A percentile compares a stretch with the other conserved stretches of the same genome.
phyloP scores from a whole-genome alignment of 768 basidiomycete species.

The Boletus pseudopeckii region DNA sequence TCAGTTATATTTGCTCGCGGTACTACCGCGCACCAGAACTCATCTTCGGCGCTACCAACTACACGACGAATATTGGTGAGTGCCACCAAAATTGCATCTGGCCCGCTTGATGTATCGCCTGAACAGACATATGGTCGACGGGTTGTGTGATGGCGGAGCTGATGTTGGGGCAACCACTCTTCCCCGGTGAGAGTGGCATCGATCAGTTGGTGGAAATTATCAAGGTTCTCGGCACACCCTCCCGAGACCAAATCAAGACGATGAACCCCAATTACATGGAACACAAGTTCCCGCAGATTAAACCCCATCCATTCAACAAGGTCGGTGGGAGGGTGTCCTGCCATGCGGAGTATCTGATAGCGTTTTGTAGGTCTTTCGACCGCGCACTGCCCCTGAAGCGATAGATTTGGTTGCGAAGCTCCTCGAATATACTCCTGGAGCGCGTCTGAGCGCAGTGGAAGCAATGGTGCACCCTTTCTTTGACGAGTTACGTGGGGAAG shows the following conservation, averaged over 20 bases:
- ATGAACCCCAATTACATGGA: conserved; percentile 99
- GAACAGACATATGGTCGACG: conserved; percentile 95
- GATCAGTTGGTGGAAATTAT: conserved; percentile 99
- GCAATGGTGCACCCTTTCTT: conserved; percentile 97
- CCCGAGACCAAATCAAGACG: conserved; percentile 99
- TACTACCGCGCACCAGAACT: conserved; percentile 99
- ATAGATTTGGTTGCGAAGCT: conserved; percentile 94
- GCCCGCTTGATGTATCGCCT: conserved; percentile 6
- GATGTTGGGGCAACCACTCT: conserved; percentile 97
- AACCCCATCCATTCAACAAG: conserved; percentile 99
- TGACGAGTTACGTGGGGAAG: conserved; percentile 89
- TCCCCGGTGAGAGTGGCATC: conserved; percentile 98
- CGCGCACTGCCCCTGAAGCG: conserved; percentile 92
- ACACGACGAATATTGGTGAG: conserved; percentile 97
- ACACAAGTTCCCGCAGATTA: conserved; percentile 99
- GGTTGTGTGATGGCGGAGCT: conserved; percentile 99
- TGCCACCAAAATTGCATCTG: conserved; percentile 13
- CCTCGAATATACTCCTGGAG: conserved; percentile 96
- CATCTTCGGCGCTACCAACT: conserved; percentile 99
- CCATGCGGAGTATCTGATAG: conserved; percentile 13
- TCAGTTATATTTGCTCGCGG: conserved; percentile 98
- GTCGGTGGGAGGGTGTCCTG: conserved; percentile 35
- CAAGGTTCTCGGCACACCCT: conserved; percentile 98
- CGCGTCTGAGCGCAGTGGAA: conserved; percentile 84
- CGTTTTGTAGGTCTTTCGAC: conserved; percentile 84